Percentiles rank a stretch among this genome's conserved stretches.
These are phyloP conservation scores for Nyctanthes arbortristis DNA, from an alignment of 257 asterid genomes.

Conservation along the genomic window DNA sequence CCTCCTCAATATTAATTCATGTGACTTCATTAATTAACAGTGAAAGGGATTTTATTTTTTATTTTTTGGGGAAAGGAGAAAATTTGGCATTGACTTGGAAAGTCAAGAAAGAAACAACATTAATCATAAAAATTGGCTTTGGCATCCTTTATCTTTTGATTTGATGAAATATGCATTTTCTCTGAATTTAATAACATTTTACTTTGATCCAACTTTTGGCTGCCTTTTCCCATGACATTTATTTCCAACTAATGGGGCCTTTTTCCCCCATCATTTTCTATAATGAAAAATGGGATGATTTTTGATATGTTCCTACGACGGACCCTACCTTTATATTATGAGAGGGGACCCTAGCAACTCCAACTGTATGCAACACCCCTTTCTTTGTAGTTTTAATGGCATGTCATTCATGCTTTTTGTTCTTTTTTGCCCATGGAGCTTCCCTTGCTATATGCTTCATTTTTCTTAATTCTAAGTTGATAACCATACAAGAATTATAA, in stretches of 20 bases:
- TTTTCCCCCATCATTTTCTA: slow-evolving; percentile 26
- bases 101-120: not conserved
- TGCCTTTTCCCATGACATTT: not conserved
- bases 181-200: not conserved
- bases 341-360: slow-evolving; percentile 28
- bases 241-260: slow-evolving; percentile 22
- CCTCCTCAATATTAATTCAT: not conserved
- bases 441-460: too few species aligned
- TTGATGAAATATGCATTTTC: not conserved
- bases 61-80: not conserved
- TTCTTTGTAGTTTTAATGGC: slow-evolving; percentile 32
- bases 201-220: not conserved
- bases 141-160: too few species aligned
- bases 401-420: slow-evolving; percentile 47
- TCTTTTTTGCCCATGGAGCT: too few species aligned
- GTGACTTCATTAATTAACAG: not conserved
- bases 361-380: slow-evolving; percentile 35
- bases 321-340: slow-evolving; percentile 2
- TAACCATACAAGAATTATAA: too few species aligned
- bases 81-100: not conserved
- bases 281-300: slow-evolving; percentile 21
- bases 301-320: not conserved
- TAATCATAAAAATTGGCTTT: too few species aligned
- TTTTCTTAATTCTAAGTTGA: too few species aligned
- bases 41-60: too few species aligned